Evolutionary conservation across 768 basidiomycete species (phyloP).

Genomic region (Neoboletus subvelutipes): DNA sequence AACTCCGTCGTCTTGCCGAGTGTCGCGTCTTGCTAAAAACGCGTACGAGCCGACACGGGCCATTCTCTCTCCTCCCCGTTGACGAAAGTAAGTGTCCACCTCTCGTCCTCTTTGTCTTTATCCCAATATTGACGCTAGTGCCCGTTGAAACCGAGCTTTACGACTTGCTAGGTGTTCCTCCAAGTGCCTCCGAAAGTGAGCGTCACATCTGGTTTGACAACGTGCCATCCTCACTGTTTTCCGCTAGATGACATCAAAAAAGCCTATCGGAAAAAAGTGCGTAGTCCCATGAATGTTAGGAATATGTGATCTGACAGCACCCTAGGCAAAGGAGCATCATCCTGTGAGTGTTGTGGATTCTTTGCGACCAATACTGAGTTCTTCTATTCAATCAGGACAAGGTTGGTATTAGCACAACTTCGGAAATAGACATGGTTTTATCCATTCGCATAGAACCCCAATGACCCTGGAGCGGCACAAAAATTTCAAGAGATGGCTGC

Average conservation of each 20-base stretch:
- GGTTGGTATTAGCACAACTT: conserved; percentile 35
- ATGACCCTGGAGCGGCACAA: conserved; percentile 78
- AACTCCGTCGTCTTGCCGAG: conserved; percentile 35
- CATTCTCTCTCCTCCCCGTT: conserved; percentile 5
- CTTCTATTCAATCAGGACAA: conserved; percentile 55
- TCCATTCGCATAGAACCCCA: conserved; percentile 62
- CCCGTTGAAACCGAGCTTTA: conserved; percentile 79
- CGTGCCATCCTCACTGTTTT: conserved; percentile 9
- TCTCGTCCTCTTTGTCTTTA: not conserved
- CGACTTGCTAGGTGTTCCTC: conserved; percentile 75
- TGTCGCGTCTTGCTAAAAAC: conserved; percentile 30
- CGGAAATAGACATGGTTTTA: not conserved
- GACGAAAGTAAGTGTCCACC: conserved; percentile 29
- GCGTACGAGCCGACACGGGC: conserved; percentile 12
- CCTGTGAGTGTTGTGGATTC: conserved; percentile 53
- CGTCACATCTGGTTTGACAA: conserved; percentile 2
- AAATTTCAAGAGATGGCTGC: conserved; percentile 89
- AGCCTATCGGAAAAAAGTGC: conserved; percentile 90
- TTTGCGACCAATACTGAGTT: not conserved
- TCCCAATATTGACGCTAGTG: conserved; percentile 43
- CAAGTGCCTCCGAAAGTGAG: conserved; percentile 71
- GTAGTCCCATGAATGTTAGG: conserved; percentile 11
- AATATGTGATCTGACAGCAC: conserved; percentile 16
- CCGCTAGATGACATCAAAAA: conserved; percentile 82
- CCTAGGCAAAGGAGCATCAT: conserved; percentile 82